Base-by-base conservation (phyloP, 2,329 filamentous ascomycete genomes). In the Neofusicoccum sp. region DNA sequence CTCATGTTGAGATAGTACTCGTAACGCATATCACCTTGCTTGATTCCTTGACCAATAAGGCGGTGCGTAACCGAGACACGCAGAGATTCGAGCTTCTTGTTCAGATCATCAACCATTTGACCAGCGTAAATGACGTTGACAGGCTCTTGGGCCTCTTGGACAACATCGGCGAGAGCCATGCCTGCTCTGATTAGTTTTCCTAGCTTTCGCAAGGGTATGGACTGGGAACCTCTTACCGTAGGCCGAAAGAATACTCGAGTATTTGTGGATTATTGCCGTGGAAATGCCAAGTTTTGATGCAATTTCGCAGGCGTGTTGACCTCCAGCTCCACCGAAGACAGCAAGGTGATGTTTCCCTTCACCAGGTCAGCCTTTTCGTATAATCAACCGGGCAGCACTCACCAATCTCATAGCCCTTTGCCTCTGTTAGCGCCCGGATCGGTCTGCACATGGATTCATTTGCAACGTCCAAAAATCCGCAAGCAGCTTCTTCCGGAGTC, bases 61-160 rank as follows among this genome's bases (percentile, higher is more conserved):
- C 34, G 43, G n/a, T 80, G 77, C 0, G 80, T 83, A 2, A 58
- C 54, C 1, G 41, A 6, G 12, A 14, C 9, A 1, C 20, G 41
- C 20, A 58, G 11, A 12, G 44, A 40, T 14, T 48, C 34, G 16
- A 59, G 57, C 45, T 48, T 49, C 11, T 45, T 12, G 43, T 40
- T 26, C 3, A 97, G 81, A 47, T 90, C 88, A 16, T 86, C 81
- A 82, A 97, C 89, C 74, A 93, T 95, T 28, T 75, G 76, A 67
- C 86, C 84, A 12, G 97, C 78, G 40, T 86, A 85, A 1, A 82
- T 77, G 61, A 82, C 83, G 0, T 83, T 86, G 66, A 86, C 84
- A 4, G 90, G 89, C 70, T 93, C 90, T 70, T 97, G 93, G 28
- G 89, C 83, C 75, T 97, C 57, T 30, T 59, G 43, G 24, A 59